Percentiles rank a stretch among this genome's conserved stretches.
phyloP scores from a whole-genome alignment of 2,329 filamentous ascomycete genomes.

The Leptographium radiaticola region DNA sequence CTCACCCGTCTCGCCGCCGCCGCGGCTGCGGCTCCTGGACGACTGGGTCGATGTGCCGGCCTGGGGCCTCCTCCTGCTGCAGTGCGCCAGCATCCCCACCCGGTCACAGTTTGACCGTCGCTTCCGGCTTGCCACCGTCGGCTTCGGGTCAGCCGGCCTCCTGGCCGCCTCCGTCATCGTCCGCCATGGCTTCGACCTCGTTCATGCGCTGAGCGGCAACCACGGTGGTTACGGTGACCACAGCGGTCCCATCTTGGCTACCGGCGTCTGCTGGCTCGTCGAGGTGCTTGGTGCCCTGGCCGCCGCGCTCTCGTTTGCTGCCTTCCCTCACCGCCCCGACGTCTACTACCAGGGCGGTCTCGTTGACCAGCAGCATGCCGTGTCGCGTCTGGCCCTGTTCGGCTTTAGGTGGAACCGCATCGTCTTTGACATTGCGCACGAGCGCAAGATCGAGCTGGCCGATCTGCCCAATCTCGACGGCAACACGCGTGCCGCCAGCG shows the following conservation, averaged over 20 bases:
- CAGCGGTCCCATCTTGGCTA: constrained; percentile 4
- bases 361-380: constrained; percentile 23
- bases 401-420: constrained; percentile 20
- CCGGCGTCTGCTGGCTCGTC: constrained; percentile 15
- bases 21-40: constrained; percentile 3
- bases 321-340: constrained; percentile 20
- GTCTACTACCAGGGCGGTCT: constrained; percentile 17
- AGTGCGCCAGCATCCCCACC: constrained; percentile 17
- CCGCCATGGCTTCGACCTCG: constrained; percentile 16
- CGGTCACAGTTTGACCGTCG: constrained; percentile 16
- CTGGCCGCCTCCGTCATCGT: constrained; percentile 14
- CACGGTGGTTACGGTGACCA: not conserved
- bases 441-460: constrained; percentile 17
- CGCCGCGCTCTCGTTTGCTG: constrained; percentile 15
- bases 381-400: constrained; percentile 17
- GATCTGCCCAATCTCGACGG: constrained; percentile 21
- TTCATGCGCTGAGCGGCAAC: constrained; percentile 9
- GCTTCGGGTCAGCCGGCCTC: constrained; percentile 14
- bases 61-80: constrained; percentile 16
- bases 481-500: constrained; percentile 16
- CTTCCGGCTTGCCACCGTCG: constrained; percentile 15
- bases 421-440: constrained; percentile 17
- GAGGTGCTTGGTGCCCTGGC: constrained; percentile 14
- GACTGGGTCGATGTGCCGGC: constrained; percentile 13
- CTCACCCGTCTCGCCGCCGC: not conserved